Conservation (phyloP, 1,284 basidiomycete genomes). For the Termitomyces sp. region DNA sequence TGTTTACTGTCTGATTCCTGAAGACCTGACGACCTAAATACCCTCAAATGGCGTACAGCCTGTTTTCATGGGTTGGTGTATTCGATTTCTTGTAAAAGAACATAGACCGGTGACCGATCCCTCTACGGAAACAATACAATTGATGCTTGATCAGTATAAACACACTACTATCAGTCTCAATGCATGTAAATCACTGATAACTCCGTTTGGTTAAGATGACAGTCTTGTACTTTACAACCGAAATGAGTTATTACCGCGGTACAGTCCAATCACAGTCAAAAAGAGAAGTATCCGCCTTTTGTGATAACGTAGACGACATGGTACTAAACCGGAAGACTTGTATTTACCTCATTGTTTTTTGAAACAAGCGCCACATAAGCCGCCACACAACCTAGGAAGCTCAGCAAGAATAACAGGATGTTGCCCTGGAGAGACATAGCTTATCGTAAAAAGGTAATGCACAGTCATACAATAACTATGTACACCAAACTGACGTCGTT, state of each 20-base stretch:
- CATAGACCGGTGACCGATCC: neutral
- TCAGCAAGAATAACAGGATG: neutral
- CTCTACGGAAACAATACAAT: too few species aligned
- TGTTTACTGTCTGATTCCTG: neutral
- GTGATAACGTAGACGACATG: neutral
- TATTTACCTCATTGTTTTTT: slow-evolving; percentile 1
- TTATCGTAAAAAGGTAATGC: neutral
- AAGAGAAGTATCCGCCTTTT: neutral
- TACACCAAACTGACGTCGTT: too few species aligned
- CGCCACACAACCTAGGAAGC: neutral
- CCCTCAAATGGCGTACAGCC: neutral
- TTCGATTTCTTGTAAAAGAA: neutral
- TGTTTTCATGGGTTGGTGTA: neutral
- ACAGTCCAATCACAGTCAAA: neutral
- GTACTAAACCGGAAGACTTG: neutral
- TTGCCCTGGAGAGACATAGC: neutral
- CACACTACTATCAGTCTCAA: too few species aligned
- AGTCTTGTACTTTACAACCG: neutral
- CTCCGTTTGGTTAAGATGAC: neutral
- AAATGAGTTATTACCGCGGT: neutral
- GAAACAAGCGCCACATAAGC: slow-evolving; percentile 4
- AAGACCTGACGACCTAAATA: neutral
- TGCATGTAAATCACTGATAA: neutral
- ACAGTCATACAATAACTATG: neutral
- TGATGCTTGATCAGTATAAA: too few species aligned